Evolutionary conservation across 768 basidiomycete genomes (phyloP).

Genomic region (Cystofilobasidium ferigula): DNA sequence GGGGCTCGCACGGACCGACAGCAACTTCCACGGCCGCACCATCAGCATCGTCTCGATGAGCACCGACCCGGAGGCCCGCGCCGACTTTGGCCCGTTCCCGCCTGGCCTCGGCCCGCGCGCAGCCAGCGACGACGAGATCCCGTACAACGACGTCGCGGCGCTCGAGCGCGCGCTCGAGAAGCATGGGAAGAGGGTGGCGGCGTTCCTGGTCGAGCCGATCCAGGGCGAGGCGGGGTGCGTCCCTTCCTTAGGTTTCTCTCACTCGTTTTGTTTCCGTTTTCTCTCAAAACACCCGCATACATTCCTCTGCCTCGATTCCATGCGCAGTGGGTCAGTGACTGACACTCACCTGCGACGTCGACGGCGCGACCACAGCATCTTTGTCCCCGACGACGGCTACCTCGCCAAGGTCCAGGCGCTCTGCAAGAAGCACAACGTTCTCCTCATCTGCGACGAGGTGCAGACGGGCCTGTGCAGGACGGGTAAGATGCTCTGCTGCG

Average conservation of each 20-base stretch:
- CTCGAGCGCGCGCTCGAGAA: constrained; percentile 67
- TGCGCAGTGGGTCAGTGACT: not conserved
- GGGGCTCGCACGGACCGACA: too few relatives aligned
- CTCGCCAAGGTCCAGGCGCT: constrained; percentile 61
- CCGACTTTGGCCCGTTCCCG: constrained; percentile 84
- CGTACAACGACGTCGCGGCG: constrained; percentile 73
- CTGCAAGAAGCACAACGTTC: constrained; percentile 83
- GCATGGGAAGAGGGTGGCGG: constrained; percentile 73
- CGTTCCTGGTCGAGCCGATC: constrained; percentile 92
- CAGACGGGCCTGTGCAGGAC: constrained; percentile 92
- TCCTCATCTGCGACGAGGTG: constrained; percentile 97
- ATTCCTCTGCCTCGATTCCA: too few relatives aligned
- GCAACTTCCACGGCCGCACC: constrained; percentile 94
- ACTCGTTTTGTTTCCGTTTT: not conserved
- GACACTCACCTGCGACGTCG: constrained; percentile 4
- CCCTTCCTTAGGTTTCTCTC: not conserved
- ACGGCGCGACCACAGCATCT: constrained; percentile 54
- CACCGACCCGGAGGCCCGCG: constrained; percentile 80
- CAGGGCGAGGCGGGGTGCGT: constrained; percentile 96
- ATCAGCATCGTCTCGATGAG: constrained; percentile 87
- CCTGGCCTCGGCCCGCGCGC: constrained; percentile 55
- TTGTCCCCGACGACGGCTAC: constrained; percentile 83
- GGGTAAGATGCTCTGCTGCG: constrained; percentile 71
- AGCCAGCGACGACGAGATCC: constrained; percentile 51
- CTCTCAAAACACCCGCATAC: too few relatives aligned